These are phyloP conservation scores for Cotoneaster glaucophyllus DNA, from an alignment of 306 rosid species.

Conservation along the genomic window DNA sequence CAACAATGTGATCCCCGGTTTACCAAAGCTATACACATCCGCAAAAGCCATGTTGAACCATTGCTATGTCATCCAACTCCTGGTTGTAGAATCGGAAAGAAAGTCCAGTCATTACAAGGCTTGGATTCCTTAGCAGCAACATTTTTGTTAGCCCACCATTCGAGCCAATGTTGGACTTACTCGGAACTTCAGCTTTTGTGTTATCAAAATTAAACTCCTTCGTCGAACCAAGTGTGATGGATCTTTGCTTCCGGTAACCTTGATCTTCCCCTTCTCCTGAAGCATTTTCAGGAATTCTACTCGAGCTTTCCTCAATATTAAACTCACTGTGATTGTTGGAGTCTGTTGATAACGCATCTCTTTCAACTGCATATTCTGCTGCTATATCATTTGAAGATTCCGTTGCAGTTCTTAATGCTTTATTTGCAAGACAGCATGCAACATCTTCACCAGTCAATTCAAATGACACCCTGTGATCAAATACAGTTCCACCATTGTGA, in stretches of 20 bases:
- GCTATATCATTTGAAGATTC: constrained; percentile 45
- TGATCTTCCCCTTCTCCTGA: constrained; percentile 43
- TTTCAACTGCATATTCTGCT: constrained; percentile 33
- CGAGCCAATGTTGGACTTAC: constrained; percentile 42
- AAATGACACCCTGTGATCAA: constrained; percentile 85
- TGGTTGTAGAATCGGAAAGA: constrained; percentile 76
- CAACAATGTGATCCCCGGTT: constrained; percentile 22
- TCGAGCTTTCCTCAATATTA: constrained; percentile 30
- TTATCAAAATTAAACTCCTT: constrained; percentile 87
- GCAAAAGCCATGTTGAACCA: constrained; percentile 24
- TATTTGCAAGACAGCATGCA: constrained; percentile 82
- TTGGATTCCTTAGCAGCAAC: constrained; percentile 49
- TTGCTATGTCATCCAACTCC: constrained; percentile 45
- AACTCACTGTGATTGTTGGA: constrained; percentile 21
- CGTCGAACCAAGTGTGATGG: constrained; percentile 52
- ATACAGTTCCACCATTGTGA: constrained; percentile 36
- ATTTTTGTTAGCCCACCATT: constrained; percentile 77
- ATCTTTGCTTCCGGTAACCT: constrained; percentile 53
- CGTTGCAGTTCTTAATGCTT: constrained; percentile 46
- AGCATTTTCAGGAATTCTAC: constrained; percentile 29
- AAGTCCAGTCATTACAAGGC: constrained; percentile 61
- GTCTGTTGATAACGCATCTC: constrained; percentile 31
- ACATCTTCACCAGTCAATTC: constrained; percentile 94
- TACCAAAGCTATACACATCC: constrained; percentile 33
- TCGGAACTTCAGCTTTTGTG: constrained; percentile 54